Percentiles rank a stretch among this genome's conserved stretches.
These are phyloP conservation scores for Eutypa lata DNA, from an alignment of 2,329 filamentous ascomycete species.

Conservation along the genomic window DNA sequence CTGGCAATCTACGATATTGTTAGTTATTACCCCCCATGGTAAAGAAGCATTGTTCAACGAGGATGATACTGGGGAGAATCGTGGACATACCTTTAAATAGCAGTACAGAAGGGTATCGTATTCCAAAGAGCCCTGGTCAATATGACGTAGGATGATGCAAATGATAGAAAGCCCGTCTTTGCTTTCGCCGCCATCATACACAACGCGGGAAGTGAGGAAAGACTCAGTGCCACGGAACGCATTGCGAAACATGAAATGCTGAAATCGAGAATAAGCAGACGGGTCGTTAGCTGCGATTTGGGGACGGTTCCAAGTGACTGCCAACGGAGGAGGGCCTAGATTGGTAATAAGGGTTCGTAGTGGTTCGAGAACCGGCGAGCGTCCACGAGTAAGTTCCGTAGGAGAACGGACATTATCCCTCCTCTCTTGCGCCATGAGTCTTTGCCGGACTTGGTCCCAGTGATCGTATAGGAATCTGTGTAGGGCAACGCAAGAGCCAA, in stretches of 20 bases:
- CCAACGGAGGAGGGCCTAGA: conserved; percentile 63
- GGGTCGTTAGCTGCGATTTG: conserved; percentile 62
- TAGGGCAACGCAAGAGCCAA: conserved; percentile 67
- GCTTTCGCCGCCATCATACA: conserved; percentile 70
- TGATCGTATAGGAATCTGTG: conserved; percentile 70
- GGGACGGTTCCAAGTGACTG: conserved; percentile 67
- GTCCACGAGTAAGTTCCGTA: conserved; percentile 47
- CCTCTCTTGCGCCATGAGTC: conserved; percentile 57
- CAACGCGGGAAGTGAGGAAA: conserved; percentile 60
- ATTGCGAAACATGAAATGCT: conserved; percentile 70
- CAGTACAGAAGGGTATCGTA: conserved; percentile 65
- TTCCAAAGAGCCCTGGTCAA: conserved; percentile 63
- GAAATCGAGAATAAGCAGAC: conserved; percentile 64
- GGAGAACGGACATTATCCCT: conserved; percentile 55
- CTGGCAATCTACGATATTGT: conserved; percentile 55
- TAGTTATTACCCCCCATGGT: conserved; percentile 7
- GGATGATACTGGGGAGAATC: neutral
- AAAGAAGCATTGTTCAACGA: too few species aligned
- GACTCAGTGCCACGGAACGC: conserved; percentile 64
- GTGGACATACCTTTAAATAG: conserved; percentile 57
- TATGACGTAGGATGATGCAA: conserved; percentile 65
- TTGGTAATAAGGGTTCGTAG: conserved; percentile 62
- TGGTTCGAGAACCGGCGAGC: conserved; percentile 57
- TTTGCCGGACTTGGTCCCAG: conserved; percentile 67
- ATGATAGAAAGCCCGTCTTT: conserved; percentile 69